Evolutionary conservation across 192 early-diverging fungal genomes (phyloP).

Genomic region (Coemansia sp.): DNA sequence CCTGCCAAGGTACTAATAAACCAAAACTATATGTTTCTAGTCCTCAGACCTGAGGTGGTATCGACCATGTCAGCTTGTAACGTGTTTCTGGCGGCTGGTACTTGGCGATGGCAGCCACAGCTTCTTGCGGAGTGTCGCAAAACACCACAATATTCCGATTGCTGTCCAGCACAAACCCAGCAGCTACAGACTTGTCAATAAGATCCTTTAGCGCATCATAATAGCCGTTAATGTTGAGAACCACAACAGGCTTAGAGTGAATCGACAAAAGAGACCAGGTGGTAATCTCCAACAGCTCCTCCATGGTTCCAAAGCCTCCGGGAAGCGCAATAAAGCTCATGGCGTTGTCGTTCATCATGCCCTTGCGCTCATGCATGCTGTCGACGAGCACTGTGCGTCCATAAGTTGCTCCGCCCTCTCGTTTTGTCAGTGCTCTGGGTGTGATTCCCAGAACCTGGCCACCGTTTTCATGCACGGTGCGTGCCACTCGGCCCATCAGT

Average conservation of each 20-base stretch:
- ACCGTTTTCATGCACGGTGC: constrained; percentile 57
- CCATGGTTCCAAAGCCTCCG: constrained; percentile 85
- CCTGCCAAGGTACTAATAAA: too few relatives aligned
- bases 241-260: constrained; percentile 76
- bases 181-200: constrained; percentile 62
- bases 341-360: constrained; percentile 64
- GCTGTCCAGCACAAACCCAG: constrained; percentile 62
- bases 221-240: constrained; percentile 77
- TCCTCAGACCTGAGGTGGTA: background rate
- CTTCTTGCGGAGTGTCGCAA: constrained; percentile 61
- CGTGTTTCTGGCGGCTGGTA: constrained; percentile 56
- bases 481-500: constrained; percentile 84
- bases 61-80: constrained; percentile 58
- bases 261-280: constrained; percentile 81
- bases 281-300: constrained; percentile 81
- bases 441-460: constrained; percentile 76
- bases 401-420: constrained; percentile 51
- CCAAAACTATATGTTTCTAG: too few relatives aligned
- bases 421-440: constrained; percentile 61
- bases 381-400: constrained; percentile 63
- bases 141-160: constrained; percentile 60
- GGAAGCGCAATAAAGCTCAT: constrained; percentile 82
- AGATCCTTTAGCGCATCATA: constrained; percentile 67
- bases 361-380: constrained; percentile 86
- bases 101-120: constrained; percentile 55